Evolutionary conservation across 2,329 filamentous ascomycete genomes (phyloP).

Genomic region (Mariannaea elegans): DNA sequence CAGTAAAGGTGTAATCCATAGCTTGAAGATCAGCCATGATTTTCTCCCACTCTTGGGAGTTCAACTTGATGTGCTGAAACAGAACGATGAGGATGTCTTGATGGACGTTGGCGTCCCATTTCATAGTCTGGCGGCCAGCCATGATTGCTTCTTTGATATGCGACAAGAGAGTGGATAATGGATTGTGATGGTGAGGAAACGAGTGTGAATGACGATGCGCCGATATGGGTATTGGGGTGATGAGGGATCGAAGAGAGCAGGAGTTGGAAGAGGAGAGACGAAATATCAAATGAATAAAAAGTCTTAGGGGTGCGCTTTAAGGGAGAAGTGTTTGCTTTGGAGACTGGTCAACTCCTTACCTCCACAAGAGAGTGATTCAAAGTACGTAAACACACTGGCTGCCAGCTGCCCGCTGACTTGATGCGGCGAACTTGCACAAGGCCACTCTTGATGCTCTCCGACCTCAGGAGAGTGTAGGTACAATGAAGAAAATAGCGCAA

Average conservation of each 20-base stretch:
- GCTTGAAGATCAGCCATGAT: constrained; percentile 49
- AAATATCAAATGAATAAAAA: not conserved
- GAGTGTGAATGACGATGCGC: constrained; percentile 10
- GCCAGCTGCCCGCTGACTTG: constrained; percentile 8
- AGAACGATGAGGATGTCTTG: constrained; percentile 55
- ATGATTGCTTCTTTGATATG: constrained; percentile 26
- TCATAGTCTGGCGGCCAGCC: constrained; percentile 44
- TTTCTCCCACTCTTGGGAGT: constrained; percentile 43
- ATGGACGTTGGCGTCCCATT: constrained; percentile 54
- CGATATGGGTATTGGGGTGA: not conserved
- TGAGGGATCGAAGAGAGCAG: constrained; percentile 6
- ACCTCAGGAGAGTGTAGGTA: no score
- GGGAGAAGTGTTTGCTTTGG: not conserved
- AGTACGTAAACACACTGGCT: not conserved
- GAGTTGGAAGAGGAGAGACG: constrained; percentile 5
- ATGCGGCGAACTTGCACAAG: no score
- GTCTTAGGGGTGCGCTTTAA: constrained; percentile 11
- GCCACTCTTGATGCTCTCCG: no score
- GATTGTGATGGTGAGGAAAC: not conserved
- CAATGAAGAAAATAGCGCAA: not conserved
- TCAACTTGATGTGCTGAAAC: constrained; percentile 48
- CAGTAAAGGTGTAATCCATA: constrained; percentile 52
- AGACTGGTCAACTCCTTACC: not conserved
- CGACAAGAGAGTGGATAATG: not conserved
- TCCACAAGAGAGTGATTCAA: not conserved